Conservation (phyloP, 2,329 filamentous ascomycete species). For the Dothistroma pini region DNA sequence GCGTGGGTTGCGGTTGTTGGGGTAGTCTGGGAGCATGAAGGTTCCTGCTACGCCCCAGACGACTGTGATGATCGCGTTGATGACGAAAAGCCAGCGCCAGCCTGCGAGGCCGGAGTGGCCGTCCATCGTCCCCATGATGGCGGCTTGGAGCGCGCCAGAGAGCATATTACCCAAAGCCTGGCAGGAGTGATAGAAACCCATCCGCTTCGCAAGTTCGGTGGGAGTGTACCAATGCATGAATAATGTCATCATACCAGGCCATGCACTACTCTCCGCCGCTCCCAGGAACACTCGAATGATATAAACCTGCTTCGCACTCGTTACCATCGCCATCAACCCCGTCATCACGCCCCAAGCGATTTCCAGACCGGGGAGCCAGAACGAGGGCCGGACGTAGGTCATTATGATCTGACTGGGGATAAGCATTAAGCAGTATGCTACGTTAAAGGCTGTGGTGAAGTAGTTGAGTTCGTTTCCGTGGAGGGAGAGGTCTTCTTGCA, state of each 20-base stretch:
- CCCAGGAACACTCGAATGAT: constrained; percentile 30
- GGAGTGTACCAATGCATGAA: constrained; percentile 35
- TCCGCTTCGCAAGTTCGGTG: constrained; percentile 24
- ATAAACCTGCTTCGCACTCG: constrained; percentile 27
- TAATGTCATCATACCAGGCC: constrained; percentile 40
- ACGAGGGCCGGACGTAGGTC: constrained; percentile 36
- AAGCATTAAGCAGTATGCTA: constrained; percentile 40
- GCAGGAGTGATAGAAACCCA: constrained; percentile 27
- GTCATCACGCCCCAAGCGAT: constrained; percentile 28
- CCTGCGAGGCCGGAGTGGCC: constrained; percentile 11
- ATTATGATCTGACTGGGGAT: constrained; percentile 41
- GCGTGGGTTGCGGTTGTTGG: constrained; percentile 35
- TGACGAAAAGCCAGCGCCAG: too few species aligned
- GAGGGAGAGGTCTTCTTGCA: constrained; percentile 30
- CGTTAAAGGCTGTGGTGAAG: constrained; percentile 42
- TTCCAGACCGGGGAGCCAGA: constrained; percentile 32
- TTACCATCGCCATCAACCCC: constrained; percentile 32
- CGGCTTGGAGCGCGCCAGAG: constrained; percentile 26
- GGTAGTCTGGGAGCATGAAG: constrained; percentile 39
- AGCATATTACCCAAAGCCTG: constrained; percentile 28
- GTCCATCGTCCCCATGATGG: constrained; percentile 34
- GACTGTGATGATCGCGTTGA: too few species aligned
- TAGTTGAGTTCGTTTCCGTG: constrained; percentile 29
- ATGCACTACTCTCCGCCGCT: constrained; percentile 37
- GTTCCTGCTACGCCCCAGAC: constrained; percentile 21